Conservation (phyloP, 208 protist species). For the Leishmania braziliensis region DNA sequence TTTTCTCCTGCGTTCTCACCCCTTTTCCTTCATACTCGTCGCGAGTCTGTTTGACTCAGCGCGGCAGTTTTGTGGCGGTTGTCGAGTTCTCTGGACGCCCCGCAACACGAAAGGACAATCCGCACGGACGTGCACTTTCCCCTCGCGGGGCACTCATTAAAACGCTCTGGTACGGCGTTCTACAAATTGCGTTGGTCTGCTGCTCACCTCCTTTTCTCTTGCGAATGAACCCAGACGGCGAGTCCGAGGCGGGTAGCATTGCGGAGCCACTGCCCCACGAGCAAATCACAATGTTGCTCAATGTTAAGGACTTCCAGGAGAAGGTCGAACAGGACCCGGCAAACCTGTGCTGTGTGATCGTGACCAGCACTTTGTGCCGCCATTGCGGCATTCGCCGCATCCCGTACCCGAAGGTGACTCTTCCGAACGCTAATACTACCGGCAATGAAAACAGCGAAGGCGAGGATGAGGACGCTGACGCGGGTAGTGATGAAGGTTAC, state of each 20-base stretch:
- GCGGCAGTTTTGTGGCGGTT: background rate
- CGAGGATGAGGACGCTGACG: slow-evolving; percentile 25
- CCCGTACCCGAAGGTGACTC: slow-evolving; percentile 42
- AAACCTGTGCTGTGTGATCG: slow-evolving; percentile 73
- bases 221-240: slow-evolving; percentile 16
- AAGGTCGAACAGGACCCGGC: slow-evolving; percentile 55
- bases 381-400: slow-evolving; percentile 65
- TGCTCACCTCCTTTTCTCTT: background rate
- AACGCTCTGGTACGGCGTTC: background rate
- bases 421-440: background rate
- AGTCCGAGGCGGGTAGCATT: slow-evolving; percentile 23
- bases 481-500: slow-evolving; percentile 32
- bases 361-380: slow-evolving; percentile 78
- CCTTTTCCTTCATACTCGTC: background rate
- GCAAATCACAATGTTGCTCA: slow-evolving; percentile 64
- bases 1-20: background rate
- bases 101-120: background rate
- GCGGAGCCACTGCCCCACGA: slow-evolving; percentile 37
- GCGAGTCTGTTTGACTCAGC: background rate
- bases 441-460: slow-evolving; percentile 12
- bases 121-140: background rate
- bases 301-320: slow-evolving; percentile 65
- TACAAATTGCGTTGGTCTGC: background rate
- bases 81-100: background rate
- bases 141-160: background rate